phyloP scores from a whole-genome alignment of 1,284 basidiomycete genomes.

The Entoloma clypeatum region DNA sequence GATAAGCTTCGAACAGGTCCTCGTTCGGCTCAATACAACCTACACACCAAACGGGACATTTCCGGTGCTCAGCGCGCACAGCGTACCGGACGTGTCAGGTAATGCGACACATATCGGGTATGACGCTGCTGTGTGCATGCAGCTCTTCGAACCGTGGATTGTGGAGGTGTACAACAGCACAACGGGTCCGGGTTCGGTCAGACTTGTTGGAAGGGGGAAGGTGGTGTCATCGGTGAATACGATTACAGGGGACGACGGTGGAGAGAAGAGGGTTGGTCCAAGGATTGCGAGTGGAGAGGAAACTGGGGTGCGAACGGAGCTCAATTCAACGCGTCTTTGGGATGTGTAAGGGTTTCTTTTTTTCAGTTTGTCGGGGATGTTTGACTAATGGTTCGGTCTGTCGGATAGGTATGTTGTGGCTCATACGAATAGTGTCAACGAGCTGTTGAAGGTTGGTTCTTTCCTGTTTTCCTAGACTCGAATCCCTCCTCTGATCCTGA shows the following conservation, averaged over 20 bases:
- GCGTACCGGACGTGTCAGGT: constrained; percentile 26
- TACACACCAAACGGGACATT: constrained; percentile 37
- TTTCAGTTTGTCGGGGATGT: background rate
- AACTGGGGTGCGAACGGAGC: constrained; percentile 18
- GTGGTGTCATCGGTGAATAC: no score
- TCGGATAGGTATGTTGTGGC: constrained; percentile 25
- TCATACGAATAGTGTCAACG: constrained; percentile 39
- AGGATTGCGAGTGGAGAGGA: no score
- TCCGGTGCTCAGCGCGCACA: constrained; percentile 18
- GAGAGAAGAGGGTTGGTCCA: no score
- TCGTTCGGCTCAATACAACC: constrained; percentile 37
- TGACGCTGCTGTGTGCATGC: constrained; percentile 39
- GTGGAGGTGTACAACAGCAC: constrained; percentile 38
- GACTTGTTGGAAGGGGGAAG: constrained; percentile 29
- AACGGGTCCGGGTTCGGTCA: constrained; percentile 26
- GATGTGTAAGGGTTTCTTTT: constrained; percentile 23
- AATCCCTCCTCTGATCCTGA: background rate
- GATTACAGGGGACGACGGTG: no score
- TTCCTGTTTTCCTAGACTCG: background rate
- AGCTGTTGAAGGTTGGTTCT: constrained; percentile 31
- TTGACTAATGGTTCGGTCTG: constrained; percentile 1
- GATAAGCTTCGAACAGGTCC: constrained; percentile 34
- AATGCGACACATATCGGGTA: constrained; percentile 33
- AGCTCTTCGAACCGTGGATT: constrained; percentile 41
- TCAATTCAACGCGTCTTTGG: constrained; percentile 29